Percentiles rank a stretch among this genome's conserved stretches.
Evolutionary conservation across 75 land plant genomes (phyloP).

Genomic region (Cunninghamia lanceolata): DNA sequence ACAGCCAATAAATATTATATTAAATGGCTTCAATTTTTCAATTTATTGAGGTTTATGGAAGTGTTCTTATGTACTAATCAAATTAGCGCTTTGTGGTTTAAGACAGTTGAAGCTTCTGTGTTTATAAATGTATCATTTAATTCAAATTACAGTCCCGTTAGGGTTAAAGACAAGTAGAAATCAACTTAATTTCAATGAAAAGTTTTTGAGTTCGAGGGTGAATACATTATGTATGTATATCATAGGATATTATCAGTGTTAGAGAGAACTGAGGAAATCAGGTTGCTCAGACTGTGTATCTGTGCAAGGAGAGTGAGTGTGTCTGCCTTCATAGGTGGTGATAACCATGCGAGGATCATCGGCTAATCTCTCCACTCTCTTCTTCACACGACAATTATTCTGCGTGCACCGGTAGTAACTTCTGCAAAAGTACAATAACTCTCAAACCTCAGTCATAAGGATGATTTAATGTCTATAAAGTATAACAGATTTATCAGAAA

Average conservation of each 20-base stretch:
- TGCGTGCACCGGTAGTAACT: slow-evolving; percentile 64
- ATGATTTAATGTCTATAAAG: background rate
- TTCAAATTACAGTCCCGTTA: background rate
- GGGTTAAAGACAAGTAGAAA: background rate
- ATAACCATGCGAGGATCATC: slow-evolving; percentile 65
- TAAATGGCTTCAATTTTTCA: background rate
- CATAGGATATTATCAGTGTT: background rate
- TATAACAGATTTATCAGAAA: background rate
- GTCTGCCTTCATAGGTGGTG: slow-evolving; percentile 66
- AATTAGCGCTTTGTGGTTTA: background rate
- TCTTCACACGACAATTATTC: slow-evolving; percentile 56
- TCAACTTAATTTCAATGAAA: background rate
- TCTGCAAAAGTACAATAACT: slow-evolving; percentile 21
- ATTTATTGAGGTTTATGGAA: background rate
- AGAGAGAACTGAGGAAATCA: slow-evolving; percentile 1
- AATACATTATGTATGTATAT: background rate
- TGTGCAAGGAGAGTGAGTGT: slow-evolving; percentile 32
- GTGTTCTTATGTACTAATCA: background rate
- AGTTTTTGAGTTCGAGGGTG: background rate
- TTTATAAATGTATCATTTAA: background rate
- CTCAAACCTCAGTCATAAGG: background rate
- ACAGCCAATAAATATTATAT: no score
- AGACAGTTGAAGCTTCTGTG: background rate
- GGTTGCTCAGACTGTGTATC: slow-evolving; percentile 15
- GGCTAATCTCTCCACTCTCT: slow-evolving; percentile 51